Evolutionary conservation across 495 filamentous ascomycete species (phyloP).

Genomic region (Parachaetomium inaequale): DNA sequence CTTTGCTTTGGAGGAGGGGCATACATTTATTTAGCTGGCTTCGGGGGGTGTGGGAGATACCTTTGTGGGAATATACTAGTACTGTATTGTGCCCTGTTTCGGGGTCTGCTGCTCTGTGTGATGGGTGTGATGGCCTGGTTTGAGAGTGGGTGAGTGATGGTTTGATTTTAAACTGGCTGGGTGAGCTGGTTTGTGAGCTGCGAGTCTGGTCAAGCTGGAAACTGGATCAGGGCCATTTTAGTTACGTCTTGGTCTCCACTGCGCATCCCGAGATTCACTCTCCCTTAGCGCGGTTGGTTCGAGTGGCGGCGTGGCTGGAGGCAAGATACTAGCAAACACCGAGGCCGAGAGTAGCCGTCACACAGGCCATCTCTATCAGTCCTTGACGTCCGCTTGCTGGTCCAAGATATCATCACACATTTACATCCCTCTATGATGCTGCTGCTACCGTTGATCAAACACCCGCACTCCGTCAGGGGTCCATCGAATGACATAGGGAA

Average conservation of each 20-base stretch:
- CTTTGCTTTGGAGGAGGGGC: not conserved
- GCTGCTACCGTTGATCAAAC: slow-evolving; percentile 1
- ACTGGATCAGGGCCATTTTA: no score
- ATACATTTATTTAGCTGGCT: not conserved
- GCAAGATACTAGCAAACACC: no score
- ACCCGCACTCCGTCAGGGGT: not conserved
- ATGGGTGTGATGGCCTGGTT: not conserved
- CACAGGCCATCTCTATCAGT: not conserved
- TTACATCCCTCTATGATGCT: not conserved
- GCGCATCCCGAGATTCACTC: no score
- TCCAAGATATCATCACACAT: not conserved
- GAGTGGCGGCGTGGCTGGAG: no score
- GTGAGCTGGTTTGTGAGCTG: no score
- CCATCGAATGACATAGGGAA: slow-evolving; percentile 6
- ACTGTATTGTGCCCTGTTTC: not conserved
- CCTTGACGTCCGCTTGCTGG: not conserved
- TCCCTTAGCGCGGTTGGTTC: no score
- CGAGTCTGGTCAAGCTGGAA: no score
- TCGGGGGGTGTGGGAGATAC: not conserved
- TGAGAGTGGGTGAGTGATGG: no score
- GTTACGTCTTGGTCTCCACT: no score
- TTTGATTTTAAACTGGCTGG: no score
- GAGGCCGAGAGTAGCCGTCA: not conserved
- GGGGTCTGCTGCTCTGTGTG: not conserved
- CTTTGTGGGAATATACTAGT: not conserved